Base-by-base conservation (phyloP, 2,329 filamentous ascomycete species). In the Nemania abortiva region DNA sequence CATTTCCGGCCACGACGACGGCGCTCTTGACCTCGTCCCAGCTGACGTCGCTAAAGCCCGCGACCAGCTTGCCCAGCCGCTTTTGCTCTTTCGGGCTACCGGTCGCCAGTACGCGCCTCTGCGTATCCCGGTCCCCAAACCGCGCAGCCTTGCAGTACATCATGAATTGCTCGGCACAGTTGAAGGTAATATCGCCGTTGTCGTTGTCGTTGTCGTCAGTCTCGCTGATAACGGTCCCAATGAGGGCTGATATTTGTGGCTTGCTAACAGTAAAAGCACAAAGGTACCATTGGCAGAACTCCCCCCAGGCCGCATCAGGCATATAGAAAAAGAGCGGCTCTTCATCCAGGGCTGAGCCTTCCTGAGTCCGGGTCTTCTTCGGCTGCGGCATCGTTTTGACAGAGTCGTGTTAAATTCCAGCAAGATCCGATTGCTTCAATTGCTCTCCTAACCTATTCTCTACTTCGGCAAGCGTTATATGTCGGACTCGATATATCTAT, bases 1-100 rank as follows among this genome's bases (percentile, higher is more conserved):
- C 42, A 15, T 47, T 47, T n/a, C 42, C 42, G 42, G 42, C 42
- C 42, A 47, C 42, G 42, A 47, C 42, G n/a, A 47, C 42, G n/a
- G 42, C 42, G 42, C 42, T 47, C 18, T 47, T 20, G 13, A 47
- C n/a, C 42, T 45, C 42, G 18, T 47, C 42, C 42, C 42, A 47
- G 42, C 42, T 47, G 42, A 6, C 42, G 42, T 47, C 42, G 42
- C 3, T n/a, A n/a, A 47, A 47, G 3, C 42, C 42, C 13, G 13
- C 18, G 6, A 15, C n/a, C 15, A 47, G 15, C 39, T 42, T 42
- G 39, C 39, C 39, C 13, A 42, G 42, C 42, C 42, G 13, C 42
- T 47, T 47, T n/a, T 47, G 42, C 42, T 20, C 42, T n/a, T 47
- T 20, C n/a, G 42, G 42, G n/a, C 39, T 45, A 47, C n/a, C 42